Conservation (phyloP, 352 stramenopile species). For the Phytophthora pseudosyringae region DNA sequence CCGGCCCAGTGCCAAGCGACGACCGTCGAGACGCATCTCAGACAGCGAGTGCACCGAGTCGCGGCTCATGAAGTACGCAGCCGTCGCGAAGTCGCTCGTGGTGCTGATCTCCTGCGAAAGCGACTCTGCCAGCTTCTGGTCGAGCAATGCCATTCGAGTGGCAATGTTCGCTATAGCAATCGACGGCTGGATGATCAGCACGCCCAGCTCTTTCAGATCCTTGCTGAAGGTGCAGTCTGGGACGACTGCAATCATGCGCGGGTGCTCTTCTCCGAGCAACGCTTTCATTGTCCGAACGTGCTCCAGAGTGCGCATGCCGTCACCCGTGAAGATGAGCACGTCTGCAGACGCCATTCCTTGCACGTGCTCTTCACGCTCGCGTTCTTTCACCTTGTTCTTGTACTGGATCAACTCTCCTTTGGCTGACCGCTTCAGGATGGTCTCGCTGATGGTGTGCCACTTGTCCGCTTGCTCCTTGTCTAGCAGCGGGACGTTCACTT, state of each 20-base stretch:
- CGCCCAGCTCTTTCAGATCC: constrained; percentile 49
- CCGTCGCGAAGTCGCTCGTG: constrained; percentile 51
- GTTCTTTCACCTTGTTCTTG: constrained; percentile 65
- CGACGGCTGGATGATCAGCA: constrained; percentile 69
- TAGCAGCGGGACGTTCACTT: constrained; percentile 65
- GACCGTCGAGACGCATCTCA: constrained; percentile 48
- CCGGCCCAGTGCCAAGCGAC: constrained; percentile 45
- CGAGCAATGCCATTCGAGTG: constrained; percentile 68
- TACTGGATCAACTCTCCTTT: constrained; percentile 73
- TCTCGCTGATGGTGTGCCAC: constrained; percentile 66
- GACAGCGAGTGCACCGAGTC: constrained; percentile 45
- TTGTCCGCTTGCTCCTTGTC: constrained; percentile 63
- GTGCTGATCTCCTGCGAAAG: constrained; percentile 57
- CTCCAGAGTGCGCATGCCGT: constrained; percentile 49
- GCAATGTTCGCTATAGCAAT: constrained; percentile 73
- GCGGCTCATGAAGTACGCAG: constrained; percentile 58
- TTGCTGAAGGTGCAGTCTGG: constrained; percentile 44
- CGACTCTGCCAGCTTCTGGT: constrained; percentile 44
- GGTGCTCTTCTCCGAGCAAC: constrained; percentile 44
- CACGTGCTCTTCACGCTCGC: constrained; percentile 31
- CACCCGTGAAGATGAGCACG: constrained; percentile 69
- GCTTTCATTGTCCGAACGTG: constrained; percentile 56
- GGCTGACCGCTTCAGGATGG: constrained; percentile 51
- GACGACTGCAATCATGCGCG: constrained; percentile 67
- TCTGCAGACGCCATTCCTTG: constrained; percentile 55